These are phyloP conservation scores for Alternaria angustiovoidea DNA, from an alignment of 2,329 filamentous ascomycete genomes.

Conservation along the genomic window DNA sequence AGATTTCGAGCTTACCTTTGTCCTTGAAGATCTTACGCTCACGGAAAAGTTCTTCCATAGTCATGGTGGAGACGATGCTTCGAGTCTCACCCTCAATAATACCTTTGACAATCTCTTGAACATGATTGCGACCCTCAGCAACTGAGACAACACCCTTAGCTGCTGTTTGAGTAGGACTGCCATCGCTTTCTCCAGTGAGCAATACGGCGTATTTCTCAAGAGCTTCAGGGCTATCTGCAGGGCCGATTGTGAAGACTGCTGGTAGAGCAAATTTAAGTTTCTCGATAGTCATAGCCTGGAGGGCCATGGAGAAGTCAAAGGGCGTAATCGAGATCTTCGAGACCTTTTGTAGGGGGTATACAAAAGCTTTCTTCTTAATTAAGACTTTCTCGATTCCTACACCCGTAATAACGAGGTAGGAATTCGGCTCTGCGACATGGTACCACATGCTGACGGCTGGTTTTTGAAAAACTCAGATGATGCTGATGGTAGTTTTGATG, in stretches of 20 bases:
- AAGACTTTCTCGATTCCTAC: conserved; percentile 76
- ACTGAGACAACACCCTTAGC: conserved; percentile 51
- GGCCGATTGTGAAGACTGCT: conserved; percentile 86
- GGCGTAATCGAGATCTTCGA: conserved; percentile 68
- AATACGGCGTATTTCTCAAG: conserved; percentile 85
- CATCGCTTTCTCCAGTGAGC: conserved; percentile 69
- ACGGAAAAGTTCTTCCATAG: conserved; percentile 90
- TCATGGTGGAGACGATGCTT: conserved; percentile 84
- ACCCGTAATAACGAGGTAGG: conserved; percentile 89
- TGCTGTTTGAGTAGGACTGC: conserved; percentile 46
- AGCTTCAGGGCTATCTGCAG: conserved; percentile 73
- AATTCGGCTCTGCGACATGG: conserved; percentile 75
- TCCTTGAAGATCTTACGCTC: conserved; percentile 79
- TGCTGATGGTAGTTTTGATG: neutral
- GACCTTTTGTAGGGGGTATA: conserved; percentile 51
- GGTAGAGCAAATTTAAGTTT: conserved; percentile 84
- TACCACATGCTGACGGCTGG: conserved; percentile 57
- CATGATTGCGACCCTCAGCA: conserved; percentile 66
- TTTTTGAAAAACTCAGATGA: neutral
- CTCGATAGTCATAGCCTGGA: conserved; percentile 89
- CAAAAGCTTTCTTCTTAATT: conserved; percentile 74
- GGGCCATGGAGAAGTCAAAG: conserved; percentile 81
- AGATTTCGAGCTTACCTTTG: conserved; percentile 48
- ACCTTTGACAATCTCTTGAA: conserved; percentile 86
- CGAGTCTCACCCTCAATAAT: conserved; percentile 90